Evolutionary conservation across 495 filamentous ascomycete species (phyloP), one percentile per base, ranked within the genome.

Genomic region (Penicillium taxi): DNA sequence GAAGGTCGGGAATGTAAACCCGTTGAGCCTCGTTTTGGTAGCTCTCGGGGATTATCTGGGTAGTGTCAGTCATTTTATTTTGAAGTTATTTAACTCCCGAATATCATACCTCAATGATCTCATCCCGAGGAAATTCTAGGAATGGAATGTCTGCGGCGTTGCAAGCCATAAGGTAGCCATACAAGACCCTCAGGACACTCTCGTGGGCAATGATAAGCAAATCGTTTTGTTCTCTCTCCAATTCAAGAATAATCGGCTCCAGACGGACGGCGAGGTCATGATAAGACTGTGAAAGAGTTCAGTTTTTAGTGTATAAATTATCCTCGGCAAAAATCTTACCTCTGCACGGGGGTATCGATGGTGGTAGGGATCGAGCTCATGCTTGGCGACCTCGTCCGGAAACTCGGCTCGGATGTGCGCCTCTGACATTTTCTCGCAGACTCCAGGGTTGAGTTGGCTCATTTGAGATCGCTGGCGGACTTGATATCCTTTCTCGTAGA

Each of bases 101-200:
- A 24, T 25, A 8, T 6, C 14, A 23, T 55, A 80, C 80, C 73
- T 98, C 93, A 52, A 99, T 88, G 48, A 99, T 95, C 56, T 96
- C 87, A 56, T 99, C 81, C 7, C 93, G 82, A 8, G 91, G 89
- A 52, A 99, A 99, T 42, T 86, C 83, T 39, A 99, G 74, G 48
- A 78, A 82, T 12, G 93, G 93, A 42, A 99, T 99, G 48, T 94
- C 87, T 45, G 78, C 80, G n/a, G 93, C 89, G 60, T 86, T 87
- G 63, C 93, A 96, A 40, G 94, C 93, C 93, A 96, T 96, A 23
- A 96, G 73, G 55, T 99, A 99, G 9, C 90, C 89, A 53, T 96
- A 99, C 16, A 99, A 69, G 26, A 99, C 93, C 32, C 93, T 84
- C 30, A 99, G 68, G 9, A 99, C 93, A 41, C 84, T 90, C 59